Base-by-base conservation (phyloP, 805 yeast genomes). In the Monosporozyma yasuniensis region DNA sequence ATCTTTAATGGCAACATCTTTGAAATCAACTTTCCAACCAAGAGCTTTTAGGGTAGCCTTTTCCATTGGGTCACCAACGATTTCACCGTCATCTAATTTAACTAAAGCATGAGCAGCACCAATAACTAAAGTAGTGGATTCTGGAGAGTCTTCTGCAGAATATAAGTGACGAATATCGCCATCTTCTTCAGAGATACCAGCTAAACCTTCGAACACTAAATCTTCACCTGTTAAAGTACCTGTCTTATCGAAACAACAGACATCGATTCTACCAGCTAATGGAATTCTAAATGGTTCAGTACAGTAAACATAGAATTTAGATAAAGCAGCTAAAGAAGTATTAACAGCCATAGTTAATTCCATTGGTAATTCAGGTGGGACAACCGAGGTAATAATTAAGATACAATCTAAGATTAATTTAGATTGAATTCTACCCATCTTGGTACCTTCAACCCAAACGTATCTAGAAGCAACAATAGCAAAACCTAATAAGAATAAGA, bases 61-160 rank as follows among this genome's bases (percentile, higher is more conserved):
- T 71, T 93, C 99, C 98, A 93, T 91, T 55, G 99, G 97, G 64
- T 93, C 99, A 70, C 99, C 99, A 53, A 93, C 99, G 58, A 90
- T 80, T 54, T 93, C 98, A 59, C 98, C 99, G 65, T 90, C 96
- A 61, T 93, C 97, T 53, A 93, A 75, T 61, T 83, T 81, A 25
- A 93, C 99, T 56, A 93, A 76, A 27, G 99, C 98, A 68, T 93
- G 99, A 34, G 96, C 96, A 50, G 97, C 83, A 54, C 97, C 98
- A 55, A 93, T 76, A 37, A 87, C 88, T 53, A 77, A 74, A 39
- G 80, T 72, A 9, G 95, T 83, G 43, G 78, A 75, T 28, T 67
- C 72, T 7, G 96, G 91, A 47, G 87, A 88, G 42, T 82, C 84
- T 25, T 72, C 70, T 18, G 75, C 73, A 22, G 76, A 67, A 30